Conservation (phyloP, 2,329 filamentous ascomycete genomes). For the Cordyceps cateniannulata region DNA sequence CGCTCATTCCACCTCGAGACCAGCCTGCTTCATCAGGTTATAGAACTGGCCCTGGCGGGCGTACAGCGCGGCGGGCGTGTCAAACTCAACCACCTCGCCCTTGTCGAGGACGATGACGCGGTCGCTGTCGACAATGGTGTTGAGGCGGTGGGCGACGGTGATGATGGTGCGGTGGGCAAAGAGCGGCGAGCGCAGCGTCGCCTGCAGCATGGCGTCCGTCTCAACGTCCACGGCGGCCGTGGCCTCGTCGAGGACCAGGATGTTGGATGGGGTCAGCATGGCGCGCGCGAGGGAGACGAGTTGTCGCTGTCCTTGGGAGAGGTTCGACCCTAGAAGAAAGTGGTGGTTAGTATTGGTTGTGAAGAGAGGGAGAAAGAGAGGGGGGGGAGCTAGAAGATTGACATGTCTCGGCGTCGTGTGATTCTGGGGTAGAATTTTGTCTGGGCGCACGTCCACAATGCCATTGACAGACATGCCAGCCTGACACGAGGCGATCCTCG, state of each 20-base stretch:
- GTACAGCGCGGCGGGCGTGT: constrained; percentile 73
- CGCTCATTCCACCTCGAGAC: constrained; percentile 54
- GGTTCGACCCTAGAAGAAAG: constrained; percentile 66
- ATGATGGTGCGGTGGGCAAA: constrained; percentile 95
- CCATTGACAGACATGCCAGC: too few species aligned
- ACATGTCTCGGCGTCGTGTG: background rate
- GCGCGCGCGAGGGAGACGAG: constrained; percentile 90
- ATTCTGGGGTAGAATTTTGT: background rate
- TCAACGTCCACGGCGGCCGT: constrained; percentile 70
- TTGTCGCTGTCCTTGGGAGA: constrained; percentile 92
- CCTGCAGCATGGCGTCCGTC: constrained; percentile 61
- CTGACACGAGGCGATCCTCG: too few species aligned
- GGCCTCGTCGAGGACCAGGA: constrained; percentile 93
- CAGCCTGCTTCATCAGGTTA: constrained; percentile 85
- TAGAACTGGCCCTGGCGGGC: constrained; percentile 74
- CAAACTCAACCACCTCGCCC: constrained; percentile 87
- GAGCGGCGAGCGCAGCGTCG: constrained; percentile 54
- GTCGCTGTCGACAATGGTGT: constrained; percentile 87
- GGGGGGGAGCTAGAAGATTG: background rate
- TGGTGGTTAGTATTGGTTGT: background rate
- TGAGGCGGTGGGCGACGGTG: constrained; percentile 96
- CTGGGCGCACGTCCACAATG: too few species aligned
- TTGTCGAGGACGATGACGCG: constrained; percentile 90
- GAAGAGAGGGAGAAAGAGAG: background rate
- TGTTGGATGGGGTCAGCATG: constrained; percentile 91